Evolutionary conservation across 163 green algal genomes (phyloP).

Genomic region (Chlamydomonas reinhardtii): DNA sequence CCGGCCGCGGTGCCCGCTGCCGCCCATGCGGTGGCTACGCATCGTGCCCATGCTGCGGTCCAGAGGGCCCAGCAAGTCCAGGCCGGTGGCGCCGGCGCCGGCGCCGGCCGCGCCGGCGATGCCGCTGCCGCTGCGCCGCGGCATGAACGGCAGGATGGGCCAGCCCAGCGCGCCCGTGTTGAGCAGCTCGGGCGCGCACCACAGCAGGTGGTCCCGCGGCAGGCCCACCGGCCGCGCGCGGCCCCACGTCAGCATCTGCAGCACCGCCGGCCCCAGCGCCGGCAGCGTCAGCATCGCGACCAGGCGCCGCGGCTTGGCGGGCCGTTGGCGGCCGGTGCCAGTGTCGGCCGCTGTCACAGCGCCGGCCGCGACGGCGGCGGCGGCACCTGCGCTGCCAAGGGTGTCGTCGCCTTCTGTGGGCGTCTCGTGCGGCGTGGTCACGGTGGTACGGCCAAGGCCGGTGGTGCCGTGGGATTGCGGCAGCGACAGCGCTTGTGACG

Average conservation of each 20-base stretch:
- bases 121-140: slow-evolving; percentile 12
- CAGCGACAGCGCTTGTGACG: too few species aligned
- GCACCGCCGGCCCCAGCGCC: slow-evolving; percentile 9
- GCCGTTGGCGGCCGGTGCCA: background rate
- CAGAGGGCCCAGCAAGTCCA: background rate
- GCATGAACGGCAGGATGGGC: slow-evolving; percentile 9
- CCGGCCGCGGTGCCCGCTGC: background rate
- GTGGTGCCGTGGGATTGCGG: too few species aligned
- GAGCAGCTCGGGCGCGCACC: slow-evolving; percentile 33
- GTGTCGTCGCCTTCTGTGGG: too few species aligned
- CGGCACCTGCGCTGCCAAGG: too few species aligned
- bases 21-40: background rate
- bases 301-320: background rate
- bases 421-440: too few species aligned
- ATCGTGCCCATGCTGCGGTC: slow-evolving; percentile 7
- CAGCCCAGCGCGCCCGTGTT: slow-evolving; percentile 15
- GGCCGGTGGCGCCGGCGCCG: background rate
- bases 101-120: background rate
- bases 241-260: slow-evolving; percentile 45
- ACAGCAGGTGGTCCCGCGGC: slow-evolving; percentile 17
- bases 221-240: slow-evolving; percentile 25
- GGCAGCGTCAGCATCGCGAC: slow-evolving; percentile 21
- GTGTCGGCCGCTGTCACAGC: too few species aligned
- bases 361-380: too few species aligned
- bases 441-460: too few species aligned